A percentile compares a stretch with the other conserved stretches of the same genome.
phyloP scores from a whole-genome alignment of 2,329 filamentous ascomycete genomes.

The Leptographium radiaticola region DNA sequence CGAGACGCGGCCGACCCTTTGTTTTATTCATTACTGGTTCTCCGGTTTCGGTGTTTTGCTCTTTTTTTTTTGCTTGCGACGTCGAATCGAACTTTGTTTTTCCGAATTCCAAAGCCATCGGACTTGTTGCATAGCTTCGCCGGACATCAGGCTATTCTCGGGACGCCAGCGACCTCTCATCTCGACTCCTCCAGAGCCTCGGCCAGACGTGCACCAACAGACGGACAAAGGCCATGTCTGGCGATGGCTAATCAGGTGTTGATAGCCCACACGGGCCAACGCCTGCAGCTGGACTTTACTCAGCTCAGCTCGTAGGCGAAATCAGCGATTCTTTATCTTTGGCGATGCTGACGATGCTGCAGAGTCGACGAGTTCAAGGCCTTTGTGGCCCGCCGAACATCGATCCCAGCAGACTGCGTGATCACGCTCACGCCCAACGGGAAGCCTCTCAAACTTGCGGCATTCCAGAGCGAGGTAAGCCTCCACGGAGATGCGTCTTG shows the following conservation, averaged over 20 bases:
- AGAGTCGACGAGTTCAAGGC: constrained; percentile 75
- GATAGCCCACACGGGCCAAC: constrained; percentile 85
- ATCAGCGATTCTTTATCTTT: neutral
- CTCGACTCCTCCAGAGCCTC: neutral
- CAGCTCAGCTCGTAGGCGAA: constrained; percentile 57
- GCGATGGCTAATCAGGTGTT: constrained; percentile 83
- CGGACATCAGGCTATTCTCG: neutral
- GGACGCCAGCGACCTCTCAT: neutral
- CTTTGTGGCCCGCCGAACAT: constrained; percentile 64
- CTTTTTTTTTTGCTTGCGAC: no score
- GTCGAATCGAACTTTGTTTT: no score
- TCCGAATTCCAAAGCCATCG: no score
- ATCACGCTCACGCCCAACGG: constrained; percentile 78
- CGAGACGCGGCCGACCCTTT: neutral
- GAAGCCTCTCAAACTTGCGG: constrained; percentile 70
- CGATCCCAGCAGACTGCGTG: constrained; percentile 64
- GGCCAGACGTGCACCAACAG: neutral
- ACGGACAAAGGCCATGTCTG: constrained; percentile 27
- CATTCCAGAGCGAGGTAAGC: constrained; percentile 66
- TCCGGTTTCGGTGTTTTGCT: no score
- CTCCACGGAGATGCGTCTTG: neutral
- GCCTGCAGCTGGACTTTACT: constrained; percentile 64
- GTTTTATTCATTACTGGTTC: no score
- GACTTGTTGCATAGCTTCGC: no score
- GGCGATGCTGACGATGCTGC: neutral